phyloP scores from a whole-genome alignment of 306 rosid species.

The Glycine latifolia region DNA sequence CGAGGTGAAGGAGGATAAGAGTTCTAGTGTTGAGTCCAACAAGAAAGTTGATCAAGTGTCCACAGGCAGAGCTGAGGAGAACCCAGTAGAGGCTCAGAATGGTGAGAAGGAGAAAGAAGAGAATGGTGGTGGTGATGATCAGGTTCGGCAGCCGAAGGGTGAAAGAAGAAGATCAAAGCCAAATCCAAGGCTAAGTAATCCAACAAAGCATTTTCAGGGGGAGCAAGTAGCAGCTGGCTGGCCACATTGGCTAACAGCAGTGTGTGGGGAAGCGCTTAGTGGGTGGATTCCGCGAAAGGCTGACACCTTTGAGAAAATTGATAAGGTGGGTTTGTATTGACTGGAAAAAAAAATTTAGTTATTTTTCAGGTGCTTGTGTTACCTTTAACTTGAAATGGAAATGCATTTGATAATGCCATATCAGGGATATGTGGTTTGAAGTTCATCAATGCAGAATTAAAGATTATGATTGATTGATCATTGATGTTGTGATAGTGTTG shows the following conservation, averaged over 20 bases:
- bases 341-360: slow-evolving; percentile 14
- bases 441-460: not conserved
- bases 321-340: slow-evolving; percentile 64
- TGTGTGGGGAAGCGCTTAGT: slow-evolving; percentile 85
- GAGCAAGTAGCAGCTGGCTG: slow-evolving; percentile 90
- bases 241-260: slow-evolving; percentile 94
- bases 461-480: no score
- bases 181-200: slow-evolving; percentile 73
- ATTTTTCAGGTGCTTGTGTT: slow-evolving; percentile 26
- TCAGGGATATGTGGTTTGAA: slow-evolving; percentile 37
- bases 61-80: slow-evolving; percentile 51
- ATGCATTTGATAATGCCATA: slow-evolving; percentile 35
- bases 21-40: slow-evolving; percentile 55
- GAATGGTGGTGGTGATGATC: slow-evolving; percentile 47
- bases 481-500: slow-evolving; percentile 3
- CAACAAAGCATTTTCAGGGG: slow-evolving; percentile 71
- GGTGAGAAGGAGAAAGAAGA: slow-evolving; percentile 66
- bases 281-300: slow-evolving; percentile 95
- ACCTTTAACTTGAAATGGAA: slow-evolving; percentile 38
- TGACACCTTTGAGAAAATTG: slow-evolving; percentile 93
- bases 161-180: slow-evolving; percentile 82
- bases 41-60: slow-evolving; percentile 59
- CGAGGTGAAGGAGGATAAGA: slow-evolving; percentile 67
- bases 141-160: slow-evolving; percentile 55
- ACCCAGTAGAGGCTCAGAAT: slow-evolving; percentile 57